Evolutionary conservation across 176 grass and related monocot species (phyloP).

Genomic region (Typha latifolia): DNA sequence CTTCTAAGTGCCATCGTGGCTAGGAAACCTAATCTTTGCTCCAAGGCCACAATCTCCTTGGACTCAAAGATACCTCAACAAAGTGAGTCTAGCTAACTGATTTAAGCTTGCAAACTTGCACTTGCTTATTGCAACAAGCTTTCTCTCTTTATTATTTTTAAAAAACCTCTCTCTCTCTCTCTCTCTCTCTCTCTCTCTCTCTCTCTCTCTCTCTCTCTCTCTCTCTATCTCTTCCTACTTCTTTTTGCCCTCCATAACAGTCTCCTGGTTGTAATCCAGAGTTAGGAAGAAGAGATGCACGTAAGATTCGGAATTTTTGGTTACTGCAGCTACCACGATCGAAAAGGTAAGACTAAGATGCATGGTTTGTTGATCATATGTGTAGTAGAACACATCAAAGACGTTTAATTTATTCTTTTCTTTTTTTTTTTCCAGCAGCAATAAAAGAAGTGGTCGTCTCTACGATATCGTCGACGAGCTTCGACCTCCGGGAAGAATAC

Average conservation of each 20-base stretch:
- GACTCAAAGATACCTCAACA: background rate
- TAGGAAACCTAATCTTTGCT: constrained; percentile 2
- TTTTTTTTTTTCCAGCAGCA: background rate
- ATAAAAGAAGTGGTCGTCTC: background rate
- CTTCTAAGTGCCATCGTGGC: constrained; percentile 15
- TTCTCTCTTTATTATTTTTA: background rate
- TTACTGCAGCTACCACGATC: constrained; percentile 4
- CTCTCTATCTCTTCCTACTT: background rate
- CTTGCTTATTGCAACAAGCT: background rate
- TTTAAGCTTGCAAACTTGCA: constrained; percentile 6
- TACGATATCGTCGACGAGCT: constrained; percentile 27
- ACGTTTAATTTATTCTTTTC: background rate
- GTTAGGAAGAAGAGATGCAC: constrained; percentile 27
- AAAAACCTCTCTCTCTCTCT: no score
- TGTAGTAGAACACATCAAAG: background rate
- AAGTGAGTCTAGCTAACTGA: background rate
- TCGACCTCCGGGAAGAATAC: constrained; percentile 83
- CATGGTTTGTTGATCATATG: background rate
- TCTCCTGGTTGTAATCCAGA: background rate
- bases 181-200: background rate
- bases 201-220: no score
- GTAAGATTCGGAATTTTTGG: constrained; percentile 41
- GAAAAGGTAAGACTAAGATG: constrained; percentile 26
- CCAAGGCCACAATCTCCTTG: background rate
- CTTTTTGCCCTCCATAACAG: background rate